Evolutionary conservation across 2,329 filamentous ascomycete species (phyloP).

Genomic region (Botrytis fragariae): DNA sequence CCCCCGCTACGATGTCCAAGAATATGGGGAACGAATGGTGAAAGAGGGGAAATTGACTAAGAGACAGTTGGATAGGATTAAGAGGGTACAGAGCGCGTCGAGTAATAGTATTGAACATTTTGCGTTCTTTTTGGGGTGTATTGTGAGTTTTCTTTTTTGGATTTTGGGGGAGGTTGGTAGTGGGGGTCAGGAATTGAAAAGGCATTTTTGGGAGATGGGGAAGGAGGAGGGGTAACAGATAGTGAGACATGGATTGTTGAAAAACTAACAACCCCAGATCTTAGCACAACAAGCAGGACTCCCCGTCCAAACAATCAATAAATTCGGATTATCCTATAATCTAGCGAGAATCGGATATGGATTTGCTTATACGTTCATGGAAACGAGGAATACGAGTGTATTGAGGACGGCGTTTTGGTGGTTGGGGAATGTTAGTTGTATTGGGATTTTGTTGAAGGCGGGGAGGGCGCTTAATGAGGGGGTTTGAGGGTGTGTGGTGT

Average conservation of each 20-base stretch:
- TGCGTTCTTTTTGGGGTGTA: neutral
- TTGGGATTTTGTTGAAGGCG: neutral
- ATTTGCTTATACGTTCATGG: neutral
- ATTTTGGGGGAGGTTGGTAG: neutral
- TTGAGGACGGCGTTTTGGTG: neutral
- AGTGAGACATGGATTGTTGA: too few relatives aligned
- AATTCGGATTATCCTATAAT: neutral
- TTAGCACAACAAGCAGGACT: neutral
- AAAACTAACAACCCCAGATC: neutral
- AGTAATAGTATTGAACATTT: neutral
- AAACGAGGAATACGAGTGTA: neutral
- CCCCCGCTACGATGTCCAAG: neutral
- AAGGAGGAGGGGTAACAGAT: neutral
- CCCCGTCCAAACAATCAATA: neutral
- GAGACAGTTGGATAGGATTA: neutral
- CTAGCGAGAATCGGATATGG: neutral
- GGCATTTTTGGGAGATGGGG: neutral
- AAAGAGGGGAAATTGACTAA: neutral
- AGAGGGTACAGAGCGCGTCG: constrained; percentile 8
- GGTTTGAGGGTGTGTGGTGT: neutral
- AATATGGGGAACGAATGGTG: neutral
- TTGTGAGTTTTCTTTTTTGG: neutral
- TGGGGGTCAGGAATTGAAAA: too few relatives aligned
- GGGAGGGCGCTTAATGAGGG: neutral
- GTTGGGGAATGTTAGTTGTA: neutral